Percentiles rank a stretch among this genome's conserved stretches.
Evolutionary conservation across 2,329 filamentous ascomycete genomes (phyloP).

Genomic region (Cladophialophora chaetospira): DNA sequence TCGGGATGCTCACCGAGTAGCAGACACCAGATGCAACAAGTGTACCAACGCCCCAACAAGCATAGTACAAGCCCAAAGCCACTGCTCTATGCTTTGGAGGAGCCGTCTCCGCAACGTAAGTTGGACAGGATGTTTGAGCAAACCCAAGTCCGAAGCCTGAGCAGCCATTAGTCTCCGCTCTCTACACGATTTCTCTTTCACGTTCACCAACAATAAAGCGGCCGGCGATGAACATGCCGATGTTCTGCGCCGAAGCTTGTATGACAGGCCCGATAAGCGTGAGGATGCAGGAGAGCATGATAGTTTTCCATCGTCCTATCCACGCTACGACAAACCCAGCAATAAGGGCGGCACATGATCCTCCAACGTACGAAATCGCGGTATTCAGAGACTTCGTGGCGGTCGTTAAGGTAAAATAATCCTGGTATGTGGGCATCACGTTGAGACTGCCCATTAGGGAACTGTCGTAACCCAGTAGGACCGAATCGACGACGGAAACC

Average conservation of each 20-base stretch:
- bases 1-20: slow-evolving; percentile 17
- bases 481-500: slow-evolving; percentile 36
- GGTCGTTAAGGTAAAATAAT: slow-evolving; percentile 40
- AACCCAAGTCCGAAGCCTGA: slow-evolving; percentile 58
- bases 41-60: slow-evolving; percentile 25
- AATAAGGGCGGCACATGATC: slow-evolving; percentile 29
- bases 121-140: slow-evolving; percentile 53
- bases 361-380: slow-evolving; percentile 34
- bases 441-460: slow-evolving; percentile 42
- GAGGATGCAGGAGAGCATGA: slow-evolving; percentile 45
- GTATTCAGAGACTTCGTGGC: slow-evolving; percentile 40
- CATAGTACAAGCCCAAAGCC: slow-evolving; percentile 24
- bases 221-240: slow-evolving; percentile 60
- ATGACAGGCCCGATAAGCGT: slow-evolving; percentile 61
- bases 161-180: not conserved
- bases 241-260: slow-evolving; percentile 59
- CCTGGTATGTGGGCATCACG: slow-evolving; percentile 39
- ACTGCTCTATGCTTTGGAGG: slow-evolving; percentile 20
- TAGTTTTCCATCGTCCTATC: slow-evolving; percentile 33
- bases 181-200: not conserved
- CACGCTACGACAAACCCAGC: slow-evolving; percentile 33
- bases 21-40: slow-evolving; percentile 24
- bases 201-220: slow-evolving; percentile 56
- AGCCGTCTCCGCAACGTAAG: slow-evolving; percentile 22
- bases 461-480: slow-evolving; percentile 38